These are phyloP conservation scores for Aspergillus olivimuriae DNA, from an alignment of 495 filamentous ascomycete genomes.

Conservation along the genomic window DNA sequence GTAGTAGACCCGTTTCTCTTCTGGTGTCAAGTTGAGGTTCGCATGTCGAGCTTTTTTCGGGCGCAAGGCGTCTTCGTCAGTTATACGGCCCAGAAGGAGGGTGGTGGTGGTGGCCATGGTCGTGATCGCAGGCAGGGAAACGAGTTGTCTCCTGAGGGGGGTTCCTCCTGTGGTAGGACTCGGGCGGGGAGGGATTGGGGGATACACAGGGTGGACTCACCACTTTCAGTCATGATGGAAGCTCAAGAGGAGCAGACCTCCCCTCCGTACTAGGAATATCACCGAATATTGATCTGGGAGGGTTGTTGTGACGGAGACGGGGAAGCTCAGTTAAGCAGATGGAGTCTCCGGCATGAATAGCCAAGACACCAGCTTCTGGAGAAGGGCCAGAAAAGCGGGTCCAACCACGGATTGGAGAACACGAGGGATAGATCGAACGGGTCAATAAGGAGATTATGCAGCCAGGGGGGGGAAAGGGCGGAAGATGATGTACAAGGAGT, in stretches of 20 bases:
- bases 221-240: conserved; percentile 35
- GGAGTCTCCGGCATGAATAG: conserved; percentile 28
- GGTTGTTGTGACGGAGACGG: conserved; percentile 1
- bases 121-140: no score
- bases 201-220: conserved; percentile 18
- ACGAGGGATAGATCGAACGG: background rate
- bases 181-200: background rate
- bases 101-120: conserved; percentile 14
- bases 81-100: conserved; percentile 13
- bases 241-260: conserved; percentile 29
- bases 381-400: background rate
- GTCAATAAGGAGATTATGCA: background rate
- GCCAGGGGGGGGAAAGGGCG: background rate
- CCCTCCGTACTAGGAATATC: conserved; percentile 18
- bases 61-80: conserved; percentile 18
- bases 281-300: conserved; percentile 14
- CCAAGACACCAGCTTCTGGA: conserved; percentile 20
- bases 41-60: conserved; percentile 40
- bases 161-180: background rate
- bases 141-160: conserved; percentile 30
- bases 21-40: conserved; percentile 78
- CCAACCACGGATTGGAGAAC: background rate
- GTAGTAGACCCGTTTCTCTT: conserved; percentile 89
- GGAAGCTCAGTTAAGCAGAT: conserved; percentile 21
- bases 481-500: background rate